These are phyloP conservation scores for Grifola frondosa DNA, from an alignment of 1,284 basidiomycete genomes.

Conservation along the genomic window DNA sequence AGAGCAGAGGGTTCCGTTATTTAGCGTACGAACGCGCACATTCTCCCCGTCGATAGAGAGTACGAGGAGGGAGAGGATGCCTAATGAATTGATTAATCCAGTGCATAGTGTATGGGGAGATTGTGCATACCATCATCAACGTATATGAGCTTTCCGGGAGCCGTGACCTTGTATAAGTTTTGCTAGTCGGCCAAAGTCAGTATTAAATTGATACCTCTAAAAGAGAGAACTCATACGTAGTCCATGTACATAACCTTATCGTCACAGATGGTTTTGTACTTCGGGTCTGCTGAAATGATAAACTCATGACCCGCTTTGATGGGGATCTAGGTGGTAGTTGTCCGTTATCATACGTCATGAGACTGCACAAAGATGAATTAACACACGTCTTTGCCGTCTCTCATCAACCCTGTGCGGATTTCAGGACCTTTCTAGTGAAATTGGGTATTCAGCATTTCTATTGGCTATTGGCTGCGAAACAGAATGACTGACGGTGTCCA, in stretches of 20 bases:
- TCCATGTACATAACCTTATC: slow-evolving; percentile 88
- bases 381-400: slow-evolving; percentile 82
- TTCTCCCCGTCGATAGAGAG: slow-evolving; percentile 80
- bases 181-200: slow-evolving; percentile 42
- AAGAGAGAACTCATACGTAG: slow-evolving; percentile 62
- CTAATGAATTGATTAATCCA: slow-evolving; percentile 34
- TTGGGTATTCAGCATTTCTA: background rate
- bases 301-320: slow-evolving; percentile 95
- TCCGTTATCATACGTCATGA: slow-evolving; percentile 7
- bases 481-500: slow-evolving; percentile 78
- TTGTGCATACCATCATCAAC: slow-evolving; percentile 82
- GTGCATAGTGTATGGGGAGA: background rate
- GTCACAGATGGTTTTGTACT: slow-evolving; percentile 79
- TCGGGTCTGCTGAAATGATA: slow-evolving; percentile 83
- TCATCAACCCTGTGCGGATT: slow-evolving; percentile 97
- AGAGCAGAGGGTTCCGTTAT: slow-evolving; percentile 92
- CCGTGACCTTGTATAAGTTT: slow-evolving; percentile 95
- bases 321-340: slow-evolving; percentile 52
- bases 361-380: slow-evolving; percentile 9
- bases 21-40: slow-evolving; percentile 87
- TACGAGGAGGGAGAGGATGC: slow-evolving; percentile 93
- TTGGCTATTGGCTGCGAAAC: background rate
- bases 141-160: slow-evolving; percentile 94
- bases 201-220: too few species aligned
- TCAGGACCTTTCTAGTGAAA: slow-evolving; percentile 90